Evolutionary conservation across 2,329 filamentous ascomycete species (phyloP).

Genomic region (Fusarium annulatum): DNA sequence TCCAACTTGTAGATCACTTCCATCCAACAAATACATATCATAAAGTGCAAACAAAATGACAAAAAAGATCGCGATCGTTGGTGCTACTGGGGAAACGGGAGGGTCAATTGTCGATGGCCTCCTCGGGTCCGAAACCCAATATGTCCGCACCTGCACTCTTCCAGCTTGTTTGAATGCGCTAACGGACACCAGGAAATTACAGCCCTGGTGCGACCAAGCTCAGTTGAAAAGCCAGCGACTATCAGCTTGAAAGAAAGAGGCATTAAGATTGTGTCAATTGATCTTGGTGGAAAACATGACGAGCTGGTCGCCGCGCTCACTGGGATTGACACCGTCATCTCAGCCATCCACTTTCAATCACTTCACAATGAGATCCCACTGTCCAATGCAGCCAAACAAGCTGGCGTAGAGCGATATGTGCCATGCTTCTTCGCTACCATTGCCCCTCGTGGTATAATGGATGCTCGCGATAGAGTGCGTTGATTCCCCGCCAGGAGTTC

Average conservation of each 20-base stretch:
- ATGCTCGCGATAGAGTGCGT: conserved; percentile 11
- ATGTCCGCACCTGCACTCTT: conserved; percentile 32
- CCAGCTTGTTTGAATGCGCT: not conserved
- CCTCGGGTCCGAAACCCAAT: conserved; percentile 44
- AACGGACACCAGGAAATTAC: conserved; percentile 53
- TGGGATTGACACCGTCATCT: conserved; percentile 58
- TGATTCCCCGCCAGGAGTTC: accelerated
- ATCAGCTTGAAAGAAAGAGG: conserved; percentile 54
- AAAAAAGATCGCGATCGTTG: conserved; percentile 48
- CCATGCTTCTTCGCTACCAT: conserved; percentile 62
- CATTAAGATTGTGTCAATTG: conserved; percentile 55
- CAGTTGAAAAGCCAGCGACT: conserved; percentile 58
- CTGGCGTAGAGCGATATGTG: conserved; percentile 63
- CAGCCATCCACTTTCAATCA: conserved; percentile 44
- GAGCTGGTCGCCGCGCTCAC: conserved; percentile 55
- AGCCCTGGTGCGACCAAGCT: conserved; percentile 59
- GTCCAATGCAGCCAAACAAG: conserved; percentile 59
- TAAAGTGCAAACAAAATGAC: not conserved
- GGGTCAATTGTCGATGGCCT: conserved; percentile 53
- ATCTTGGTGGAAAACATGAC: conserved; percentile 56
- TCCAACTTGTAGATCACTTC: not conserved
- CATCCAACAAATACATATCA: not conserved
- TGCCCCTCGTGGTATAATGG: conserved; percentile 52
- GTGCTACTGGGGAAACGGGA: conserved; percentile 58
- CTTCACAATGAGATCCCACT: conserved; percentile 59